Conservation (phyloP, 106 monocot genomes). For the Dioscorea zingiberensis region DNA sequence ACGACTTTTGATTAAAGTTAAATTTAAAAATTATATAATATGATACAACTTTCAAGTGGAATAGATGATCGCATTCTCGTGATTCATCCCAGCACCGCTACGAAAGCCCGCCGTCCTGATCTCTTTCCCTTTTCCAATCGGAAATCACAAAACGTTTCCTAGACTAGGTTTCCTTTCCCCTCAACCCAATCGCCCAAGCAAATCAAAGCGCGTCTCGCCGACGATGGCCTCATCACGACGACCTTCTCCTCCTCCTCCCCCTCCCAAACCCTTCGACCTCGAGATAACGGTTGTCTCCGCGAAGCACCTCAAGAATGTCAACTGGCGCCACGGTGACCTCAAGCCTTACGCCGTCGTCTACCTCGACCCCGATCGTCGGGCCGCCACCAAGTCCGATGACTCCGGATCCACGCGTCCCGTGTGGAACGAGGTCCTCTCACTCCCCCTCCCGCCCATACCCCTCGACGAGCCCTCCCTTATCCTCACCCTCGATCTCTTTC, state of each 20-base stretch:
- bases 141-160: too few relatives aligned
- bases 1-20: too few relatives aligned
- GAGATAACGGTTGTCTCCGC: slow-evolving; percentile 70
- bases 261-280: slow-evolving; percentile 17
- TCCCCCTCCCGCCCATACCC: slow-evolving; percentile 43
- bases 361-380: slow-evolving; percentile 58
- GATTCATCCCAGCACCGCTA: too few relatives aligned
- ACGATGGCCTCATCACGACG: slow-evolving; percentile 6
- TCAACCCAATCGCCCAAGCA: too few relatives aligned
- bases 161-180: too few relatives aligned
- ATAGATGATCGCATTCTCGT: too few relatives aligned
- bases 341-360: slow-evolving; percentile 88
- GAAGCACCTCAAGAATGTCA: slow-evolving; percentile 99
- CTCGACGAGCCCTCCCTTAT: slow-evolving; percentile 19
- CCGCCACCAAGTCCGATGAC: slow-evolving; percentile 85
- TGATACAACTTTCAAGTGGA: too few relatives aligned
- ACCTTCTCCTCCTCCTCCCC: slow-evolving; percentile 7
- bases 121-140: too few relatives aligned
- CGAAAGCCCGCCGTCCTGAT: too few relatives aligned
- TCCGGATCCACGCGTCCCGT: slow-evolving; percentile 57
- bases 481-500: slow-evolving; percentile 81
- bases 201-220: background rate
- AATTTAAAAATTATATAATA: too few relatives aligned
- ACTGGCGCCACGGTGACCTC: slow-evolving; percentile 87
- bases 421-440: slow-evolving; percentile 83